These are phyloP conservation scores for Cryptococcus hybrid DNA, from an alignment of 1,284 basidiomycete species.

Conservation along the genomic window DNA sequence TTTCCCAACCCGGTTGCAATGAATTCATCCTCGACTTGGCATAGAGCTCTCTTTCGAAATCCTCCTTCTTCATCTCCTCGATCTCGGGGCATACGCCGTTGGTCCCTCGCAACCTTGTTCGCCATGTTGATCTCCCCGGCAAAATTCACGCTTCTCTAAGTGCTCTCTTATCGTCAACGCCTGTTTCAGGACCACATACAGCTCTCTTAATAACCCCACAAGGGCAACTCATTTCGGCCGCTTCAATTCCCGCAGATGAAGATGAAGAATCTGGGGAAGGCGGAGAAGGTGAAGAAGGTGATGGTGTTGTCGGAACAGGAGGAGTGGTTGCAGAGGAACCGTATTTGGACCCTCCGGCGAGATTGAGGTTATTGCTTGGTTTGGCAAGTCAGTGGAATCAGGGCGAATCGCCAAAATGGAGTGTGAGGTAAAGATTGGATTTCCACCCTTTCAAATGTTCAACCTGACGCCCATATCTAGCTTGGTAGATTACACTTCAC, in stretches of 20 bases:
- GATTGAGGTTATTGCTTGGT: conserved; percentile 28
- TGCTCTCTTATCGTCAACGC: conserved; percentile 4
- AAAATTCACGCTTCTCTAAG: conserved; percentile 10
- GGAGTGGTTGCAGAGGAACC: conserved; percentile 15
- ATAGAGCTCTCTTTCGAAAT: too few relatives aligned
- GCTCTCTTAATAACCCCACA: conserved; percentile 31
- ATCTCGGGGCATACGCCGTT: too few relatives aligned
- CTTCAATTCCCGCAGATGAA: conserved; percentile 10
- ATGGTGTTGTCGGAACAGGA: conserved; percentile 3
- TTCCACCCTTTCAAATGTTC: background rate
- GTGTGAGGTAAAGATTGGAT: conserved; percentile 26
- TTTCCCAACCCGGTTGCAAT: too few relatives aligned
- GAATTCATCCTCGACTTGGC: too few relatives aligned
- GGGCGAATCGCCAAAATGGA: conserved; percentile 28
- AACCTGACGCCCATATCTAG: conserved; percentile 4
- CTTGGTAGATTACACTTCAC: conserved; percentile 17
- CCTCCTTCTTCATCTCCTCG: too few relatives aligned
- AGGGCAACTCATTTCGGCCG: conserved; percentile 25
- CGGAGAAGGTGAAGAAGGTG: conserved; percentile 7
- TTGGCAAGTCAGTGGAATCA: conserved; percentile 35
- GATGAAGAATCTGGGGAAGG: conserved; percentile 7
- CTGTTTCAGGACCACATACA: conserved; percentile 20
- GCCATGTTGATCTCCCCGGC: too few relatives aligned
- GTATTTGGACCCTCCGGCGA: conserved; percentile 30
- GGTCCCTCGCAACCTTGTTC: too few relatives aligned